These are phyloP conservation scores for Metarhizium rileyi DNA, from an alignment of 2,329 filamentous ascomycete genomes.

Conservation along the genomic window DNA sequence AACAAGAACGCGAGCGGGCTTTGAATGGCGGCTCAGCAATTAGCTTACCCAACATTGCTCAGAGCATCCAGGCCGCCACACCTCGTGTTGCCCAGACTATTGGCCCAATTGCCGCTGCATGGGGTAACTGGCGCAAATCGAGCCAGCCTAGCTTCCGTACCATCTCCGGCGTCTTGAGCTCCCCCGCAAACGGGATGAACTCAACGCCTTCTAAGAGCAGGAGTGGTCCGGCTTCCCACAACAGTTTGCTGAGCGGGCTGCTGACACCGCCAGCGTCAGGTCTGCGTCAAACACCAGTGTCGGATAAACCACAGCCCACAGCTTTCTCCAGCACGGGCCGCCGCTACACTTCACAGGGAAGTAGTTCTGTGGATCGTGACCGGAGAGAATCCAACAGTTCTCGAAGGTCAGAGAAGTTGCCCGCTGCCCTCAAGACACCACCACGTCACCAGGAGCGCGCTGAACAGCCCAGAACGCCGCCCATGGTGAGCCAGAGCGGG, in stretches of 20 bases:
- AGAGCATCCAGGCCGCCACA: constrained; percentile 66
- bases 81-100: constrained; percentile 79
- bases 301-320: constrained; percentile 41
- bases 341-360: constrained; percentile 40
- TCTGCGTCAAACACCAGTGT: constrained; percentile 50
- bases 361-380: constrained; percentile 14
- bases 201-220: constrained; percentile 55
- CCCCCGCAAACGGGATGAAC: constrained; percentile 30
- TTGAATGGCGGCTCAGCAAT: constrained; percentile 59
- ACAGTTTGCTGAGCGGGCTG: constrained; percentile 62
- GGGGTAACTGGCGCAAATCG: constrained; percentile 83
- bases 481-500: constrained; percentile 47
- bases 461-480: constrained; percentile 44
- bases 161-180: constrained; percentile 37
- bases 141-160: constrained; percentile 40
- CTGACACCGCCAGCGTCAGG: constrained; percentile 82
- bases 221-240: constrained; percentile 41
- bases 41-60: constrained; percentile 65
- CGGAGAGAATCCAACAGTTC: constrained; percentile 23
- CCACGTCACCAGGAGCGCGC: constrained; percentile 29
- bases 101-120: constrained; percentile 73
- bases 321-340: constrained; percentile 52
- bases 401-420: constrained; percentile 30
- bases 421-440: constrained; percentile 30
- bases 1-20: constrained; percentile 84